Percentiles rank a stretch among this genome's conserved stretches.
Evolutionary conservation across 768 basidiomycete species (phyloP).

Genomic region (Gymnopilus dilepis): DNA sequence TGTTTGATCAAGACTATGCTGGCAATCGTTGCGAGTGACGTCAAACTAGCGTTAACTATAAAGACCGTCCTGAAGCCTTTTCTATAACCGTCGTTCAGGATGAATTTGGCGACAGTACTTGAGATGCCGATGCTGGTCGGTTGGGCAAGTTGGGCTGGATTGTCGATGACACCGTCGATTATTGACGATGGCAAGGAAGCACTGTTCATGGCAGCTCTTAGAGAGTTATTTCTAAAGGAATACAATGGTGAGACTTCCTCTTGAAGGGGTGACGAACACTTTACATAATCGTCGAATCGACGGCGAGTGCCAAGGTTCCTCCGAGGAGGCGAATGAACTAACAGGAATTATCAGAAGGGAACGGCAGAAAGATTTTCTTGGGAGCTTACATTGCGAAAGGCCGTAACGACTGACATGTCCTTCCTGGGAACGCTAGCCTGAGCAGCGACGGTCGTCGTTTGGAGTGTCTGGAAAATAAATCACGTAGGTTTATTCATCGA

Average conservation of each 20-base stretch:
- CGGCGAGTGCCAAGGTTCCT: constrained; percentile 69
- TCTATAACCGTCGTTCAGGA: constrained; percentile 57
- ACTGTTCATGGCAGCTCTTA: constrained; percentile 44
- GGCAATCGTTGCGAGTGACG: constrained; percentile 57
- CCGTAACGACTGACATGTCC: constrained; percentile 82
- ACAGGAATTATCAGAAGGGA: constrained; percentile 1
- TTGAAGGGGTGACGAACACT: constrained; percentile 15
- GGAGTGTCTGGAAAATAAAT: too few species aligned
- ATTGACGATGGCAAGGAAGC: constrained; percentile 40
- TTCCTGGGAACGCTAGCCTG: constrained; percentile 73
- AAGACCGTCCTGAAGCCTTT: constrained; percentile 64
- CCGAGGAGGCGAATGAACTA: constrained; percentile 75
- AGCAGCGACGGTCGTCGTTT: constrained; percentile 72
- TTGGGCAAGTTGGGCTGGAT: constrained; percentile 49
- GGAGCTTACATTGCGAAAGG: constrained; percentile 58
- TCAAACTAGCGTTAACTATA: constrained; percentile 61
- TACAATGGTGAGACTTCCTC: neutral
- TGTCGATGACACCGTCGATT: constrained; percentile 41
- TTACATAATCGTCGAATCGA: constrained; percentile 63
- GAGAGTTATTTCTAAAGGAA: constrained; percentile 50
- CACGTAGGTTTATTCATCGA: too few species aligned
- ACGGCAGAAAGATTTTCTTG: neutral
- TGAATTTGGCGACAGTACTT: constrained; percentile 37
- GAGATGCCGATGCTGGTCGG: constrained; percentile 44
- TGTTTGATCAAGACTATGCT: constrained; percentile 66